Conservation (phyloP, 2,329 filamentous ascomycete genomes). For the Ascochyta lentis region DNA sequence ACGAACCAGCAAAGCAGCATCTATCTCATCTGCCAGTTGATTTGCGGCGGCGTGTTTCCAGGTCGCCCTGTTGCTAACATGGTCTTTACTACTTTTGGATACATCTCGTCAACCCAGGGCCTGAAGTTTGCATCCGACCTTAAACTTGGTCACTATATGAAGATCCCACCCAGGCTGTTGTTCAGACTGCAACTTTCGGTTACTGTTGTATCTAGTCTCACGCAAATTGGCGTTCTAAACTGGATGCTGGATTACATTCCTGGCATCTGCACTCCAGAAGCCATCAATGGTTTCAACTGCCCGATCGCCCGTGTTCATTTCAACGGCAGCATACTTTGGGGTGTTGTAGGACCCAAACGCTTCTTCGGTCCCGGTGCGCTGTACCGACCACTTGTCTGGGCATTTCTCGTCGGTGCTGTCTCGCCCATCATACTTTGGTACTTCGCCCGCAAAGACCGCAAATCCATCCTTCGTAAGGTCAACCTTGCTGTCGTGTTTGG, state of each 20-base stretch:
- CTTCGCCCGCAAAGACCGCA: slow-evolving; percentile 63
- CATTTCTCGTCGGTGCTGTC: slow-evolving; percentile 77
- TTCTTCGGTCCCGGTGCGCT: slow-evolving; percentile 81
- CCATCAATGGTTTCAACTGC: slow-evolving; percentile 88
- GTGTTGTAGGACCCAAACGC: slow-evolving; percentile 80
- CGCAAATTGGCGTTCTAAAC: slow-evolving; percentile 83
- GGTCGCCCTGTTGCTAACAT: slow-evolving; percentile 89
- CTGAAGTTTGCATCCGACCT: slow-evolving; percentile 88
- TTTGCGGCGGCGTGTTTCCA: slow-evolving; percentile 82
- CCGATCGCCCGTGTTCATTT: slow-evolving; percentile 88
- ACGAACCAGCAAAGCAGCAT: slow-evolving; percentile 89
- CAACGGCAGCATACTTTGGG: slow-evolving; percentile 89
- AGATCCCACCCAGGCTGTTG: slow-evolving; percentile 79
- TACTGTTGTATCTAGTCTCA: slow-evolving; percentile 77
- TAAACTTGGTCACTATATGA: slow-evolving; percentile 89
- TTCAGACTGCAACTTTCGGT: slow-evolving; percentile 81
- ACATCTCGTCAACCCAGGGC: slow-evolving; percentile 86
- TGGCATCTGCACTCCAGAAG: slow-evolving; percentile 76
- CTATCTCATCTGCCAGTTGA: slow-evolving; percentile 84
- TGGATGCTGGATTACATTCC: slow-evolving; percentile 86
- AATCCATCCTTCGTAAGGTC: slow-evolving; percentile 74
- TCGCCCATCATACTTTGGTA: slow-evolving; percentile 78
- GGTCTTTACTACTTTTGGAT: slow-evolving; percentile 92
- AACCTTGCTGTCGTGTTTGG: slow-evolving; percentile 86
- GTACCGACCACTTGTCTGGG: slow-evolving; percentile 80